Percentiles rank a stretch among this genome's conserved stretches.
These are phyloP conservation scores for Excoecaria cochinchinensis DNA, from an alignment of 345 rosid genomes.

Conservation along the genomic window DNA sequence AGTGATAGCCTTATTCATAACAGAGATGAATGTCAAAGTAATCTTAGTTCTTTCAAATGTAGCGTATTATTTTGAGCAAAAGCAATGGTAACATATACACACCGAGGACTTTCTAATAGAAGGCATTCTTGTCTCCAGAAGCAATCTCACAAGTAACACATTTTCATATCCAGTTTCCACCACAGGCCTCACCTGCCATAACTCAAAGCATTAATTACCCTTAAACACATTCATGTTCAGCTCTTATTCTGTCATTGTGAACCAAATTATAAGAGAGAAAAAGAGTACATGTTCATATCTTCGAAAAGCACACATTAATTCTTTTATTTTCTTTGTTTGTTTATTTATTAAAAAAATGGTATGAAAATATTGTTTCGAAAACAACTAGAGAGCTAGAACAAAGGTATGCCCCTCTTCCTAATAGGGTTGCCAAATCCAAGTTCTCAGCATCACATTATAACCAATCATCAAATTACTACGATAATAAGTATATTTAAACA, in stretches of 20 bases:
- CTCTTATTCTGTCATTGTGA: neutral
- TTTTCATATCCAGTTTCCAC: constrained; percentile 95
- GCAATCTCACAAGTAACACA: constrained; percentile 70
- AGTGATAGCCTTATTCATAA: neutral
- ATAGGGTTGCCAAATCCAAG: neutral
- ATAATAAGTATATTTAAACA: neutral
- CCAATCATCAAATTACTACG: neutral
- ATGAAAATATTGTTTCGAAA: constrained; percentile 1
- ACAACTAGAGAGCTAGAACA: neutral
- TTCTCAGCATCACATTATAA: neutral
- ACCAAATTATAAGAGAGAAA: neutral
- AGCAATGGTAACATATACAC: constrained; percentile 25
- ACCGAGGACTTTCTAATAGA: constrained; percentile 75
- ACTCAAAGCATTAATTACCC: constrained; percentile 11
- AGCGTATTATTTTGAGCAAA: constrained; percentile 7
- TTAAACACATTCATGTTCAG: neutral
- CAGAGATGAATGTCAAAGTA: neutral
- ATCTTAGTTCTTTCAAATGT: constrained; percentile 6
- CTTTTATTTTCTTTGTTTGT: too few species aligned
- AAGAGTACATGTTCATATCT: neutral
- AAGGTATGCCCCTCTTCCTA: neutral
- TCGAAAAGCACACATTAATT: neutral
- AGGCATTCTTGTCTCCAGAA: constrained; percentile 68
- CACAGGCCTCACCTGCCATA: constrained; percentile 83
- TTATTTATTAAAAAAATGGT: neutral